These are phyloP conservation scores for Wickerhamiella pararugosa DNA, from an alignment of 1,139 yeast genomes.

Conservation along the genomic window DNA sequence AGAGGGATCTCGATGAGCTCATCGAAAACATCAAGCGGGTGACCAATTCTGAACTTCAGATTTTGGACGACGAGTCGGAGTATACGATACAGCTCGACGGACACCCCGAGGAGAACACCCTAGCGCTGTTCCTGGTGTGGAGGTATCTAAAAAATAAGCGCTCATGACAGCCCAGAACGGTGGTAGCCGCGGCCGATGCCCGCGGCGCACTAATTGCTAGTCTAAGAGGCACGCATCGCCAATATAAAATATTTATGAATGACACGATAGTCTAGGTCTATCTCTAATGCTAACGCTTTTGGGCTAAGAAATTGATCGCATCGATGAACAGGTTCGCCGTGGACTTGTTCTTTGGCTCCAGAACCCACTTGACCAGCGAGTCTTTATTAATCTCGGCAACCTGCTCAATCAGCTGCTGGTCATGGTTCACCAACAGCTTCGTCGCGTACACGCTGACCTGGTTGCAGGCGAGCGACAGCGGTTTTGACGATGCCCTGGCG, in stretches of 20 bases:
- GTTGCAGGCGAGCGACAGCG: constrained; percentile 41
- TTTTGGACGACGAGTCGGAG: constrained; percentile 32
- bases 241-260: no score
- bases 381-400: constrained; percentile 43
- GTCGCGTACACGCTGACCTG: constrained; percentile 49
- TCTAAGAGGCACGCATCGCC: no score
- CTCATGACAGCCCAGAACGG: no score
- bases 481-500: constrained; percentile 30
- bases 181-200: no score
- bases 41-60: constrained; percentile 29
- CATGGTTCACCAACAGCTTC: constrained; percentile 33
- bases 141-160: constrained; percentile 34
- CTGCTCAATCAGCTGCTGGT: constrained; percentile 13
- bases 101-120: constrained; percentile 50
- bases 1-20: constrained; percentile 6
- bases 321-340: constrained; percentile 58
- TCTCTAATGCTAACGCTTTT: constrained; percentile 4
- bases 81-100: constrained; percentile 63
- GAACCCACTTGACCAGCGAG: constrained; percentile 49
- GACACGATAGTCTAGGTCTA: no score
- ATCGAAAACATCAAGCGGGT: constrained; percentile 12
- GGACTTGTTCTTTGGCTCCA: constrained; percentile 29
- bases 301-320: constrained; percentile 61
- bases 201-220: no score
- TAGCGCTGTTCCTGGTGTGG: constrained; percentile 64